Conservation (phyloP, 352 stramenopile species). For the Globisporangium rhizosaccharum region DNA sequence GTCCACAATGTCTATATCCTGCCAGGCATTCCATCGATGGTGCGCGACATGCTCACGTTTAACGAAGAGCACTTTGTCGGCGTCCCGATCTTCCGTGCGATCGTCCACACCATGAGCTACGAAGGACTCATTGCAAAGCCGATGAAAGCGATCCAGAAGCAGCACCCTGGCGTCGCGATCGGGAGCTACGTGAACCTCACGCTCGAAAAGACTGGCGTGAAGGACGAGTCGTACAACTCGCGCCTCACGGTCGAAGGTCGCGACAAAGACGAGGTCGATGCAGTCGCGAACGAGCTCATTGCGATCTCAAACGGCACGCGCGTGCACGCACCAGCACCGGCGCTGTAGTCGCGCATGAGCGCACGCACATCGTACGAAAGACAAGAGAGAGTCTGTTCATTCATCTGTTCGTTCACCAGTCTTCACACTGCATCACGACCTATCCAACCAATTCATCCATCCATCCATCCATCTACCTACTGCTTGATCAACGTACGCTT, state of each 20-base stretch:
- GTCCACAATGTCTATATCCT: conserved; percentile 86
- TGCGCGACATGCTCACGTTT: conserved; percentile 75
- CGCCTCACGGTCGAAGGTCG: conserved; percentile 61
- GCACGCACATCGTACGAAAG: no score
- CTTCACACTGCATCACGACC: no score
- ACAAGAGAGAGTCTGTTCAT: no score
- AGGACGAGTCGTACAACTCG: conserved; percentile 66
- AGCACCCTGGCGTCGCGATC: conserved; percentile 62
- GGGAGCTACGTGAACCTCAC: conserved; percentile 84
- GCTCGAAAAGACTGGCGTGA: conserved; percentile 43
- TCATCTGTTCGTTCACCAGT: no score
- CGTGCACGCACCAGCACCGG: background rate
- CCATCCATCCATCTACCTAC: no score
- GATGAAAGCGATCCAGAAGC: conserved; percentile 62
- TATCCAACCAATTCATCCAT: no score
- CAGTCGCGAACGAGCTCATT: conserved; percentile 39
- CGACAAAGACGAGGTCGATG: conserved; percentile 46
- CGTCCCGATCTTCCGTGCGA: conserved; percentile 66
- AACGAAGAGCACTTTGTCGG: conserved; percentile 79
- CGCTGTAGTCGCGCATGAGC: no score
- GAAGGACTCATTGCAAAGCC: conserved; percentile 63
- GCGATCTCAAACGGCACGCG: conserved; percentile 21
- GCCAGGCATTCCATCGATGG: conserved; percentile 74
- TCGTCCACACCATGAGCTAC: conserved; percentile 61
- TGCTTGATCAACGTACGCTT: no score